phyloP scores from a whole-genome alignment of 331 rosid species.

The Malus hybrid region DNA sequence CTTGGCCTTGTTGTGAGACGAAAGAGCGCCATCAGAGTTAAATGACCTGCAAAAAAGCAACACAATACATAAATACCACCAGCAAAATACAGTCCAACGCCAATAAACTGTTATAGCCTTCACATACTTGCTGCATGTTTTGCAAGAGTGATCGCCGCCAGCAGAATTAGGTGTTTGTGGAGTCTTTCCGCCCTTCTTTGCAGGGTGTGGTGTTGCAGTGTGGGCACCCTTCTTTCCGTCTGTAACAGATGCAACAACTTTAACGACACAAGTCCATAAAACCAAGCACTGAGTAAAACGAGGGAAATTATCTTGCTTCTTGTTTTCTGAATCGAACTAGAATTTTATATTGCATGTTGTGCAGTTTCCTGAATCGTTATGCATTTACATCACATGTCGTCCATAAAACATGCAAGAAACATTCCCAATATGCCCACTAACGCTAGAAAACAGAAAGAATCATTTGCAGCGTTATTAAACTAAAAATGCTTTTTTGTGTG shows the following conservation, averaged over 20 bases:
- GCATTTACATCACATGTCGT: neutral
- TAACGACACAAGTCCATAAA: too few relatives aligned
- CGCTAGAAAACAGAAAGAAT: neutral
- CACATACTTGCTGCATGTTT: constrained; percentile 60
- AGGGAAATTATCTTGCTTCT: too few relatives aligned
- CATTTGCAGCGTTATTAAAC: neutral
- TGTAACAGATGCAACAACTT: constrained; percentile 6
- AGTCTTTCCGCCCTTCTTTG: constrained; percentile 63
- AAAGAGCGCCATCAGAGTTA: constrained; percentile 48
- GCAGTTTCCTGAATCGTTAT: neutral
- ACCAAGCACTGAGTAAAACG: neutral
- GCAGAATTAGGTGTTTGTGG: constrained; percentile 66
- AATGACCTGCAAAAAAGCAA: constrained; percentile 31
- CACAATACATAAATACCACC: neutral
- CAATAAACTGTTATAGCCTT: too few relatives aligned
- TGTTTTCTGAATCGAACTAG: too few relatives aligned
- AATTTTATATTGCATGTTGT: too few relatives aligned
- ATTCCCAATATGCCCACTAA: neutral
- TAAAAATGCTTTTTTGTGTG: neutral
- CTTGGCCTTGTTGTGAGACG: constrained; percentile 80
- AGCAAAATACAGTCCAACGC: neutral
- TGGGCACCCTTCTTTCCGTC: constrained; percentile 69
- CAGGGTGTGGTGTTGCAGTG: constrained; percentile 72
- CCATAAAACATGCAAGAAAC: neutral
- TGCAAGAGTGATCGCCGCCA: constrained; percentile 50